Evolutionary conservation across 73 alveolate species (phyloP).

Genomic region (Paramecium caudatum): DNA sequence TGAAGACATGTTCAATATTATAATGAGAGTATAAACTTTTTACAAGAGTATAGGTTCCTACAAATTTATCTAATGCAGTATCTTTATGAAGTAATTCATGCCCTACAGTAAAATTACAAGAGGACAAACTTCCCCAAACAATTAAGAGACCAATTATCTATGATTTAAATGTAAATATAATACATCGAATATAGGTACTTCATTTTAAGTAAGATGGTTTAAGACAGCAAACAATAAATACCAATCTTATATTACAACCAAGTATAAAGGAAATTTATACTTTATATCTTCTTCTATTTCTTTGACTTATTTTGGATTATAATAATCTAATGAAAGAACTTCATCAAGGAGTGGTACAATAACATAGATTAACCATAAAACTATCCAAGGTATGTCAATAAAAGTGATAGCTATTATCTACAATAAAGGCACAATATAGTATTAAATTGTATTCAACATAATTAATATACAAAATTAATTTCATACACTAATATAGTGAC

Average conservation of each 20-base stretch:
- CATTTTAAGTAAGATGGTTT: slow-evolving; percentile 15
- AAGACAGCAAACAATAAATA: slow-evolving; percentile 58
- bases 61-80: slow-evolving; percentile 79
- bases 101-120: slow-evolving; percentile 73
- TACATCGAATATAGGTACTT: slow-evolving; percentile 31
- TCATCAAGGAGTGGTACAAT: slow-evolving; percentile 78
- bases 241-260: slow-evolving; percentile 74
- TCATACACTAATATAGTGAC: too few species aligned
- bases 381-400: slow-evolving; percentile 57
- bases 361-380: slow-evolving; percentile 75
- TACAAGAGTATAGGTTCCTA: slow-evolving; percentile 82
- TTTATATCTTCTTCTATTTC: slow-evolving; percentile 56
- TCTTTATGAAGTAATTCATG: slow-evolving; percentile 90
- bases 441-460: slow-evolving; percentile 35
- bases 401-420: background rate
- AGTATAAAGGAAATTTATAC: slow-evolving; percentile 76
- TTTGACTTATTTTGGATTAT: slow-evolving; percentile 14
- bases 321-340: slow-evolving; percentile 53
- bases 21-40: slow-evolving; percentile 84
- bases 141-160: slow-evolving; percentile 57
- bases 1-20: slow-evolving; percentile 83
- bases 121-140: slow-evolving; percentile 48
- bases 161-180: background rate
- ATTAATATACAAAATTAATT: background rate
- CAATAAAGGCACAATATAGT: slow-evolving; percentile 67